Percentiles rank a stretch among this genome's conserved stretches.
Conservation (phyloP, 192 early-diverging fungal species). For the Rhizoclosmatium sp. region DNA sequence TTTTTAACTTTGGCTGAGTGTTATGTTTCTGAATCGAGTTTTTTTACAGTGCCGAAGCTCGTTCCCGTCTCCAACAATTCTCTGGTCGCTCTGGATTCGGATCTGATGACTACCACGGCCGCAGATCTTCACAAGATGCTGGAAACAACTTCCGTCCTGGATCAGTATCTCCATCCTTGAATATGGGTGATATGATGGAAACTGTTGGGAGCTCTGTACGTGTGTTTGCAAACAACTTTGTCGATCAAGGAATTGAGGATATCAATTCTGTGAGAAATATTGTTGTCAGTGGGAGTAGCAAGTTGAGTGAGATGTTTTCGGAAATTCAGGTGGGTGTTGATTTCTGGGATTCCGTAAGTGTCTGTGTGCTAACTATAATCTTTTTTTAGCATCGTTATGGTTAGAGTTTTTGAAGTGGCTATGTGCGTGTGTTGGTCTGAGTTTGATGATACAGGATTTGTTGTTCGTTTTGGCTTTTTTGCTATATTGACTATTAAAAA, state of each 20-base stretch:
- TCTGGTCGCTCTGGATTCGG: slow-evolving; percentile 65
- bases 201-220: slow-evolving; percentile 38
- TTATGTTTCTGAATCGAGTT: slow-evolving; percentile 12
- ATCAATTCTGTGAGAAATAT: slow-evolving; percentile 49
- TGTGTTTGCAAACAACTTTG: slow-evolving; percentile 65
- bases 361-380: background rate
- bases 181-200: slow-evolving; percentile 42
- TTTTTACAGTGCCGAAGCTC: slow-evolving; percentile 54
- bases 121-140: background rate
- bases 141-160: background rate
- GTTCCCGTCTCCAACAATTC: slow-evolving; percentile 55
- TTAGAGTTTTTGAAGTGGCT: background rate
- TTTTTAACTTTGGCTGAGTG: slow-evolving; percentile 30
- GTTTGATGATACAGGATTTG: too few species aligned
- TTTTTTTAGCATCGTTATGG: background rate
- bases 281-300: slow-evolving; percentile 51
- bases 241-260: slow-evolving; percentile 63
- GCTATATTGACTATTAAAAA: background rate
- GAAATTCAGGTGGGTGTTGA: slow-evolving; percentile 58
- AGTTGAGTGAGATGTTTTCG: slow-evolving; percentile 54
- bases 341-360: background rate
- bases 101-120: slow-evolving; percentile 61
- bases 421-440: background rate
- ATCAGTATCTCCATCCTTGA: background rate
- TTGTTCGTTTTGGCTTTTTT: background rate